Evolutionary conservation across 1,139 yeast genomes (phyloP), one percentile per base, ranked within the genome.

Genomic region (Pichia sp.): DNA sequence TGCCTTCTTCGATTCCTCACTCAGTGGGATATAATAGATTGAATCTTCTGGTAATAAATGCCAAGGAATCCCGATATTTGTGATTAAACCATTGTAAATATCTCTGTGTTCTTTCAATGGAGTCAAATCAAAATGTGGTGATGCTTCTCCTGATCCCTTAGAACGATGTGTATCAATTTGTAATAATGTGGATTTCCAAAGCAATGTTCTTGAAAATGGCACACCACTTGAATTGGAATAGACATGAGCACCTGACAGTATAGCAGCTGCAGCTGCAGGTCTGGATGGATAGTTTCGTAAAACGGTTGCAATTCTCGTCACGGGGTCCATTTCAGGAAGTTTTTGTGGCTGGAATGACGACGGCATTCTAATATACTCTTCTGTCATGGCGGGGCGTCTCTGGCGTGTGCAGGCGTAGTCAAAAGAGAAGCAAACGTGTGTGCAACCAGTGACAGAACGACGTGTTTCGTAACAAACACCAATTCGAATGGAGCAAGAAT

Each of bases 181-280:
- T 20, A 49, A 39, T 7, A 53, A 41, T 18, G 52, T 42, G 19
- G 59, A 40, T 37, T 57, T 57, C 60, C 59, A 57, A 1, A 57
- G 19, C 10, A 57, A 43, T 4, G 60, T 39, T 34, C 60, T 47
- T 9, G 56, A 53, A 38, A 54, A 57, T 5, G 48, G 47, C 3
- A 40, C 34, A 14, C 30, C 33, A n/a, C 34, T 38, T 9, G 44
- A 39, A 14, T 35, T 41, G 15, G 46, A 38, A 31, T 41, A 44
- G 11, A 46, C 40, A 10, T 49, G 52, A 22, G 40, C 20, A 9
- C 48, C 50, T 15, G 52, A 42, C 12, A 49, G 18, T 10, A 49
- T 44, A 14, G 52, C 42, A 15, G 52, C 45, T 7, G 52, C 50
- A 4, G 47, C 20, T 10, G 48, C 42, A 15, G 52, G 52, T 10